Base-by-base conservation (phyloP, 1,284 basidiomycete species). In the Moniliophthora roreri region DNA sequence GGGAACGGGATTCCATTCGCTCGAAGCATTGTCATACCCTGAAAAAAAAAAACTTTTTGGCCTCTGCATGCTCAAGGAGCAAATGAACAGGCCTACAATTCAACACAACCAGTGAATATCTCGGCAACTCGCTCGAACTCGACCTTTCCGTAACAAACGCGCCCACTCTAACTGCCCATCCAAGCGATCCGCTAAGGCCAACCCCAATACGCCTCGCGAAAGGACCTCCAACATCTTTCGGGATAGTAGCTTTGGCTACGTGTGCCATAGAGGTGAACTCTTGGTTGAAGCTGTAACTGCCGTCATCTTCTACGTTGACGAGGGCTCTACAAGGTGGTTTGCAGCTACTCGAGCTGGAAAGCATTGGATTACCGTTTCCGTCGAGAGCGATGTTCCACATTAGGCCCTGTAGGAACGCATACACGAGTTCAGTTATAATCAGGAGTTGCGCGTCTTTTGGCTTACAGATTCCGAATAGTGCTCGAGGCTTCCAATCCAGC, bases 301-400 rank as follows among this genome's bases (percentile, higher is more conserved):
- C 48, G 32, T 34, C 47, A 10, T 6, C 6, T 6, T 46, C 35
- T 3, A 56, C 46, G 4, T 46, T 49, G 13, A 48, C 28, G 1
- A 56, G 23, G 5, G 39, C 50, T 34, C 54, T 38, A 18, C 54
- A 56, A 10, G 46, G 46, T 18, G 36, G 18, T 8, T 24, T 32
- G 23, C 54, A 56, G 57, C 78, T 81, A 39, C 69, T 64, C 2
- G 76, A 70, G 13, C 78, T 75, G 0, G 81, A 76, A 1, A 81
- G 71, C 56, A 69, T 70, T 0, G 81, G 79, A 6, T 71, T 57
- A 0, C 81, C 80, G 16, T 66, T 71, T 0, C 73, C 62, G 45
- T 80, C 74, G 15, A 80, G 69, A 4, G 76, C 80, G 40, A 81
- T 59, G 57, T 79, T 79, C 80, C 80, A 84, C 75, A 80, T 79